phyloP scores from a whole-genome alignment of 2,329 filamentous ascomycete genomes.

The Colletotrichum sp. region DNA sequence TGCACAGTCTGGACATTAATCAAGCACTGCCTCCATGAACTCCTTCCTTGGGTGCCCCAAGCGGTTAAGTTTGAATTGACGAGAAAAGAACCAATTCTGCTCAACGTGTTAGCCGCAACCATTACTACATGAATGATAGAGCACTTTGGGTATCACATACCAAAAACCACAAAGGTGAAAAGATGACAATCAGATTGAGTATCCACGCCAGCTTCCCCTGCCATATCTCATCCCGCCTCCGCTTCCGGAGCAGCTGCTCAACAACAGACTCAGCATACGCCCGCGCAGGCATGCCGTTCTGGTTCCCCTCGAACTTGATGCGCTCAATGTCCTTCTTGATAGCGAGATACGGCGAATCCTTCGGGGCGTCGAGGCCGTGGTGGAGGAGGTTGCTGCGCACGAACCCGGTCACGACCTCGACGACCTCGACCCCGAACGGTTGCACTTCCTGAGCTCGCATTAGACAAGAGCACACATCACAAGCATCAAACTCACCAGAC shows the following conservation, averaged over 20 bases:
- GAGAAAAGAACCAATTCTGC: not conserved
- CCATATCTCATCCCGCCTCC: not conserved
- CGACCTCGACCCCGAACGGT: not conserved
- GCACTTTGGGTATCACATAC: not conserved
- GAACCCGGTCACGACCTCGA: not conserved
- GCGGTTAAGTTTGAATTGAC: not conserved
- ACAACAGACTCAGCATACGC: not conserved
- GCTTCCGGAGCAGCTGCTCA: not conserved
- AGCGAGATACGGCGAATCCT: not conserved
- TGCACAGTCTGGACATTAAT: not conserved
- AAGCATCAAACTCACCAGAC: not conserved
- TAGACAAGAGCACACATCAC: not conserved
- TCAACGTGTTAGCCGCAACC: not conserved
- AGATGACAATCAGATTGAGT: not conserved
- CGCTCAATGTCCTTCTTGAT: not conserved
- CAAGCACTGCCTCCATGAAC: not conserved
- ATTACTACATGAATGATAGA: not conserved
- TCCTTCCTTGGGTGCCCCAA: not conserved
- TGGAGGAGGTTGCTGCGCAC: not conserved
- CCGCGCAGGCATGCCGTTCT: not conserved
- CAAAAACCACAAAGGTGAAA: not conserved
- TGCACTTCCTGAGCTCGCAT: not conserved
- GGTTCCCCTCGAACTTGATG: not conserved
- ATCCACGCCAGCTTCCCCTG: not conserved
- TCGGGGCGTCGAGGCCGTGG: not conserved